phyloP scores from a whole-genome alignment of 176 grass and related monocot species.

The Canna indica region DNA sequence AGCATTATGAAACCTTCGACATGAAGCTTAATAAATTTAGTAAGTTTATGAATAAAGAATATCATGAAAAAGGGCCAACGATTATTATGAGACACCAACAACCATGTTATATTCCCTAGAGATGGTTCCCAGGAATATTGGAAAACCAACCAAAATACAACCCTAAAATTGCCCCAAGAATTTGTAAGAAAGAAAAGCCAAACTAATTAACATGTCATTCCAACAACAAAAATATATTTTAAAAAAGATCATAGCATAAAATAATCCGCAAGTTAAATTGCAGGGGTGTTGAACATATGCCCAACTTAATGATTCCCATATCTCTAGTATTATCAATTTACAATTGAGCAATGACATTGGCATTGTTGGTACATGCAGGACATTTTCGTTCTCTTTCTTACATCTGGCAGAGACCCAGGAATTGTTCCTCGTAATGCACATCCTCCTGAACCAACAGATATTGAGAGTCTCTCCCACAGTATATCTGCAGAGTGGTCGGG shows the following conservation, averaged over 20 bases:
- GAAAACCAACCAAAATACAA: not conserved
- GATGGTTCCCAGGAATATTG: not conserved
- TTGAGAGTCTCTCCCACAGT: conserved; percentile 31
- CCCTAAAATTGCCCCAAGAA: not conserved
- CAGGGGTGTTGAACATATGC: not conserved
- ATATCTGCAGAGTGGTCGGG: conserved; percentile 49
- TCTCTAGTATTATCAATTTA: not conserved
- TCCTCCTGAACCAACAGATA: conserved; percentile 56
- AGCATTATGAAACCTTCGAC: not conserved
- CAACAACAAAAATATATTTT: too few species aligned
- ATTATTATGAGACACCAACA: not conserved
- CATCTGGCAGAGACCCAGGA: conserved; percentile 61
- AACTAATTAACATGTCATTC: not conserved
- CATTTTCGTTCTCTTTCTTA: conserved; percentile 50
- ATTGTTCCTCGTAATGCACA: conserved; percentile 57
- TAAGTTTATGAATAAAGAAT: not conserved
- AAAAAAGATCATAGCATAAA: not conserved
- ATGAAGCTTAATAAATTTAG: not conserved
- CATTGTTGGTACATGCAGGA: conserved; percentile 23
- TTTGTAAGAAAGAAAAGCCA: not conserved
- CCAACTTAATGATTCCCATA: not conserved
- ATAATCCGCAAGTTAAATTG: not conserved
- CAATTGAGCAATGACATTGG: not conserved
- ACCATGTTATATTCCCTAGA: not conserved
- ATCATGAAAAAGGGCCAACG: not conserved